Base-by-base conservation (phyloP, 345 rosid genomes). In the Cardamine chenopodiifolia region DNA sequence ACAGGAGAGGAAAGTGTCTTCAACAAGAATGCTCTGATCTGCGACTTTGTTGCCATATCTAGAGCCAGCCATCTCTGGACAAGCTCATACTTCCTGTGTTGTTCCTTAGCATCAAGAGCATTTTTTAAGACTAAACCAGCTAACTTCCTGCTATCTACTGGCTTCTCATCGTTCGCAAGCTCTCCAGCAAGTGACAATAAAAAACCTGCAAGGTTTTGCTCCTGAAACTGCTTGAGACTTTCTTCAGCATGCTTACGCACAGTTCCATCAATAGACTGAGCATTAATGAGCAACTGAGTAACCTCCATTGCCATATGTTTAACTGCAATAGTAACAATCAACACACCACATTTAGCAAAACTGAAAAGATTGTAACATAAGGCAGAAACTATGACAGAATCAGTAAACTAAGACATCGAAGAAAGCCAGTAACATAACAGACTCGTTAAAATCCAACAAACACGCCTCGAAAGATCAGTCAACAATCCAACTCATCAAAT, bases 51-150 rank as follows among this genome's bases (percentile, higher is more conserved):
- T n/a, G 82, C 18, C 62, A 66, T 54, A 40, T 89, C 93, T 73
- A 89, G 63, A 11, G 88, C 77, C 69, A 89, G 58, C 93, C 93
- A 89, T 78, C 91, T 82, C 67, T 89, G 93, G 17, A 89, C 88
- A 75, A 86, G 91, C 52, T 89, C 93, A 79, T 80, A 76, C 69
- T 83, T 87, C 62, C 90, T 82, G 74, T 84, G 90, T 9, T 89
- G 93, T 71, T 89, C 93, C 83, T 86, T 89, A 31, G 93, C 93
- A 84, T 86, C 93, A 73, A 88, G 77, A 3, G 89, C 87, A 66
- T 88, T 88, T 59, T 88, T 88, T 4, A 88, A 81, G 15, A 88
- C 85, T 71, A 88, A 80, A 50, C 93, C 93, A 0, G 90, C 93
- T 81, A 89, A 81, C 73, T 84, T 89, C 54, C 93, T 88, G 63